Evolutionary conservation across 768 basidiomycete genomes (phyloP).

Genomic region (Vararia minispora): DNA sequence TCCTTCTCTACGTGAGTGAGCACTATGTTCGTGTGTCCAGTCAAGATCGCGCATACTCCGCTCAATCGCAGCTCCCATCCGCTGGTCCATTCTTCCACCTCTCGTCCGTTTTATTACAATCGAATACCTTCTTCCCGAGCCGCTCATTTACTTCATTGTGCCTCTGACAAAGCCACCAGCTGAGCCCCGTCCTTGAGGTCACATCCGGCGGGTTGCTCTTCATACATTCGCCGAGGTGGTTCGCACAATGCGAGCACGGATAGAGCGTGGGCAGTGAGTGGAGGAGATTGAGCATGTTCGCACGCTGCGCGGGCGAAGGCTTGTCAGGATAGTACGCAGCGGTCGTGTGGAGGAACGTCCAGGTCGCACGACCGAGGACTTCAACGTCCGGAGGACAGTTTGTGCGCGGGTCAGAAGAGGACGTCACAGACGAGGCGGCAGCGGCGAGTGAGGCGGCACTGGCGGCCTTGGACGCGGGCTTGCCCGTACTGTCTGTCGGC

Average conservation of each 20-base stretch:
- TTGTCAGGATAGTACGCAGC: slow-evolving; percentile 91
- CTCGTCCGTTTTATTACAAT: slow-evolving; percentile 73
- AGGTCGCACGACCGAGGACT: slow-evolving; percentile 82
- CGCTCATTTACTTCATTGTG: slow-evolving; percentile 90
- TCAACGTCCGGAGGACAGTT: slow-evolving; percentile 90
- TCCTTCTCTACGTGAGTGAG: too few relatives aligned
- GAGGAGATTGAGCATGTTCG: slow-evolving; percentile 76
- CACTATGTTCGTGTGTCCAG: too few relatives aligned
- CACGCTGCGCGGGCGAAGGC: slow-evolving; percentile 64
- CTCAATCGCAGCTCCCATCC: slow-evolving; percentile 81
- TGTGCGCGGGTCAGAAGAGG: slow-evolving; percentile 27
- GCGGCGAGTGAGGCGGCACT: slow-evolving; percentile 10
- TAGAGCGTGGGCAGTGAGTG: slow-evolving; percentile 74
- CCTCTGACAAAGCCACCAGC: slow-evolving; percentile 80
- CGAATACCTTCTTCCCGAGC: slow-evolving; percentile 75
- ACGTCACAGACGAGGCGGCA: slow-evolving; percentile 16
- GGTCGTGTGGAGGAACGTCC: slow-evolving; percentile 94
- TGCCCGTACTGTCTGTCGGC: slow-evolving; percentile 21
- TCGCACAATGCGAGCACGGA: slow-evolving; percentile 80
- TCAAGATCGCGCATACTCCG: too few relatives aligned
- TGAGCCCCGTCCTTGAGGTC: slow-evolving; percentile 52
- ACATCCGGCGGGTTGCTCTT: slow-evolving; percentile 65
- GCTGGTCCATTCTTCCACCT: slow-evolving; percentile 87
- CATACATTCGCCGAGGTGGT: slow-evolving; percentile 69
- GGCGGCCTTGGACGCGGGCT: slow-evolving; percentile 19